phyloP scores from a whole-genome alignment of 306 rosid species.

The Rosa lucieae region DNA sequence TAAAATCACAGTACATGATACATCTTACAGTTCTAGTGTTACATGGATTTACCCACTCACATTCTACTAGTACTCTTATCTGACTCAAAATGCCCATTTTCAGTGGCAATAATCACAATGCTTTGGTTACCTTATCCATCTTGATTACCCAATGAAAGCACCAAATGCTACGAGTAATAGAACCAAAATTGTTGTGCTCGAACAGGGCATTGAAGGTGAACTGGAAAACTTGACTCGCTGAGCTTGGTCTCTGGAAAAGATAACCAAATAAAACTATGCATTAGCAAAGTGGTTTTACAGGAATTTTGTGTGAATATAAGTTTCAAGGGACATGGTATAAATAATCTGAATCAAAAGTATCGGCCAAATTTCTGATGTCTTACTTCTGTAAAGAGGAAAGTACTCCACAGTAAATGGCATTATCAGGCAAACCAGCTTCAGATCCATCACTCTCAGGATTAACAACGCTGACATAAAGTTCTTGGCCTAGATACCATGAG shows the following conservation, averaged over 20 bases:
- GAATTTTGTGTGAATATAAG: background rate
- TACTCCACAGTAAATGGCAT: slow-evolving; percentile 77
- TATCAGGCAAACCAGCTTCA: slow-evolving; percentile 59
- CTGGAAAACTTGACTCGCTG: slow-evolving; percentile 72
- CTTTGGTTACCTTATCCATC: background rate
- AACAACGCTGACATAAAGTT: slow-evolving; percentile 64
- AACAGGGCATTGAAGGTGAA: slow-evolving; percentile 34
- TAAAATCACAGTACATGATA: background rate
- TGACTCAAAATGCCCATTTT: slow-evolving; percentile 2
- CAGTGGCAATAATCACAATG: background rate
- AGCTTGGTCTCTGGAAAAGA: slow-evolving; percentile 73
- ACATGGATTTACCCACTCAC: background rate
- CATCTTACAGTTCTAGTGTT: background rate
- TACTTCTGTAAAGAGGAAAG: slow-evolving; percentile 87
- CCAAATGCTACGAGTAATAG: slow-evolving; percentile 36
- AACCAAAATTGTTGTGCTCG: slow-evolving; percentile 35
- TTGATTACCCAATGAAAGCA: slow-evolving; percentile 32
- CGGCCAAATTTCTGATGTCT: slow-evolving; percentile 23
- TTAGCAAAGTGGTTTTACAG: background rate
- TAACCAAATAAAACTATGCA: slow-evolving; percentile 16
- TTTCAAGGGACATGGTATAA: background rate
- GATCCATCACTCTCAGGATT: slow-evolving; percentile 58
- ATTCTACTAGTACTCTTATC: background rate
- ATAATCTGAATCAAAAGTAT: background rate
- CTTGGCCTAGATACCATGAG: slow-evolving; percentile 93